A percentile compares a stretch with the other conserved stretches of the same genome.
phyloP scores from a whole-genome alignment of 2,329 filamentous ascomycete species.

The Monosporascus sp. region DNA sequence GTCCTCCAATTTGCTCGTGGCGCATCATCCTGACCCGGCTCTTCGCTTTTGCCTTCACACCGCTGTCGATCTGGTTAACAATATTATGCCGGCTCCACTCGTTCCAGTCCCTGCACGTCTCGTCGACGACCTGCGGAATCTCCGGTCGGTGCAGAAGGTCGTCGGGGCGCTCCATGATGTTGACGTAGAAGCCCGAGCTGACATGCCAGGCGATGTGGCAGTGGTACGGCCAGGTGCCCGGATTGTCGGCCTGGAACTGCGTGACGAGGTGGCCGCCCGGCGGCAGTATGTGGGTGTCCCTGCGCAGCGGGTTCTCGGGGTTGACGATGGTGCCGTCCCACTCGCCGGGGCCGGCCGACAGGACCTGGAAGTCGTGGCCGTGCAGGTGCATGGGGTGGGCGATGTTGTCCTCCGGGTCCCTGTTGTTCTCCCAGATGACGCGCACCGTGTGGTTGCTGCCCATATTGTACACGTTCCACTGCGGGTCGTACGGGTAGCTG shows the following conservation, averaged over 20 bases:
- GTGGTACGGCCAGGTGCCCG: slow-evolving; percentile 27
- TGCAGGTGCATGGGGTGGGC: background rate
- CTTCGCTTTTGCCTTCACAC: too few species aligned
- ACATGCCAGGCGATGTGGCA: slow-evolving; percentile 11
- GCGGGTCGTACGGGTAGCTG: too few species aligned
- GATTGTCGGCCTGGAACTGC: slow-evolving; percentile 31
- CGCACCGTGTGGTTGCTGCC: background rate
- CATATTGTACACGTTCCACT: too few species aligned
- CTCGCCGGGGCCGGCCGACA: background rate
- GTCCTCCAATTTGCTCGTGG: too few species aligned
- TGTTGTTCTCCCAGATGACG: too few species aligned
- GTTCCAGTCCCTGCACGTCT: too few species aligned
- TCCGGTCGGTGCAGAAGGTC: too few species aligned
- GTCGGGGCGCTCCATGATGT: background rate
- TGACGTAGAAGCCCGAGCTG: background rate
- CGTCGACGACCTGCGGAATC: too few species aligned
- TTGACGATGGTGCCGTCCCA: slow-evolving; percentile 21
- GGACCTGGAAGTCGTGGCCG: background rate
- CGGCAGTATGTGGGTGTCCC: slow-evolving; percentile 32
- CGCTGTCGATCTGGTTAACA: too few species aligned
- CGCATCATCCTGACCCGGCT: too few species aligned
- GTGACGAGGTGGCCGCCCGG: slow-evolving; percentile 27
- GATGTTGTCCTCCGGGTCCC: background rate
- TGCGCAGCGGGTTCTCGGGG: slow-evolving; percentile 30
- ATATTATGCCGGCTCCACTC: too few species aligned